Percentiles rank a stretch among this genome's conserved stretches.
phyloP scores from a whole-genome alignment of 1,139 yeast genomes.

The Hyphopichia buzzinii region DNA sequence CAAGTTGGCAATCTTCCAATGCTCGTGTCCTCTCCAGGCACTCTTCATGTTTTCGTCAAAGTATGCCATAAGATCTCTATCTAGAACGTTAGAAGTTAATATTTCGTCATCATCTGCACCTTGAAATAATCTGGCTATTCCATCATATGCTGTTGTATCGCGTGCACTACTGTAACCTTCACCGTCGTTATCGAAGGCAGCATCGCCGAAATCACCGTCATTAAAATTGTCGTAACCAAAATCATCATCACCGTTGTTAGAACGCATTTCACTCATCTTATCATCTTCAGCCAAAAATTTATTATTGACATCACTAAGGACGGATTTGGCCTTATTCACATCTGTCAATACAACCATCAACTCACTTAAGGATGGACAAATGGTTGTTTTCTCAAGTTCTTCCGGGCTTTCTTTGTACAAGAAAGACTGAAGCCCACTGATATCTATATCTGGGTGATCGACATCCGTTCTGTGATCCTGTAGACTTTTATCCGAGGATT shows the following conservation, averaged over 20 bases:
- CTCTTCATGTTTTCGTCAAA: slow-evolving; percentile 68
- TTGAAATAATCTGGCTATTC: slow-evolving; percentile 3
- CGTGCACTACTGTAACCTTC: slow-evolving; percentile 11
- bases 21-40: slow-evolving; percentile 91
- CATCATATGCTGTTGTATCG: slow-evolving; percentile 6
- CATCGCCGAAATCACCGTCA: slow-evolving; percentile 34
- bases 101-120: slow-evolving; percentile 13
- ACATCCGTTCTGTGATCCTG: slow-evolving; percentile 3
- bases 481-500: no score
- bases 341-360: slow-evolving; percentile 59
- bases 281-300: slow-evolving; percentile 20
- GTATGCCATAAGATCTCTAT: slow-evolving; percentile 71
- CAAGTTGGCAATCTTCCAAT: slow-evolving; percentile 79
- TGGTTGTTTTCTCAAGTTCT: slow-evolving; percentile 37
- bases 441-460: slow-evolving; percentile 12
- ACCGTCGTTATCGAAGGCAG: slow-evolving; percentile 15
- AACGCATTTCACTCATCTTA: slow-evolving; percentile 5
- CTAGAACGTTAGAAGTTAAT: slow-evolving; percentile 40
- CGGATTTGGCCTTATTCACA: slow-evolving; percentile 52
- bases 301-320: slow-evolving; percentile 48
- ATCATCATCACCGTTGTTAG: slow-evolving; percentile 10
- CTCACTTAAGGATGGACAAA: slow-evolving; percentile 65
- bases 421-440: slow-evolving; percentile 19
- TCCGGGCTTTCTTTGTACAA: slow-evolving; percentile 27
- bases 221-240: slow-evolving; percentile 26